Percentiles rank a stretch among this genome's conserved stretches.
Evolutionary conservation across 352 stramenopile genomes (phyloP).

Genomic region (Pythium myriotylum): DNA sequence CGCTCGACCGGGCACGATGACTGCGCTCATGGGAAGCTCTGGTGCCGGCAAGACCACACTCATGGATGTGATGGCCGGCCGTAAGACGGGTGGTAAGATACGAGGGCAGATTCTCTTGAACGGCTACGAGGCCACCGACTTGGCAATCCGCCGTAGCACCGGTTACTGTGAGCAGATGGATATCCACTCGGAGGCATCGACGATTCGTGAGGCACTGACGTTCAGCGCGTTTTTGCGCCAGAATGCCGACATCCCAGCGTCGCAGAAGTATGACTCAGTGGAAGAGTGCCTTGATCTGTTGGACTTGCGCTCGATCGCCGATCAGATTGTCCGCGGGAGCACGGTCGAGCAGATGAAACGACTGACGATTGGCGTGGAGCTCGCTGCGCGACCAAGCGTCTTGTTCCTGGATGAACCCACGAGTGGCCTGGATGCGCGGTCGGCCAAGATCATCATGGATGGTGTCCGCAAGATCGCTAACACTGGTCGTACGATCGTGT

Average conservation of each 20-base stretch:
- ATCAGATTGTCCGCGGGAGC: constrained; percentile 35
- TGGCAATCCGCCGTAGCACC: constrained; percentile 39
- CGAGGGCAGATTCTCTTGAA: constrained; percentile 88
- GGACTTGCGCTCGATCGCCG: constrained; percentile 30
- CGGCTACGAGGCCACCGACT: constrained; percentile 69
- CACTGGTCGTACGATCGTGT: constrained; percentile 23
- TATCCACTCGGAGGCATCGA: neutral
- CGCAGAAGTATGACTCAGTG: constrained; percentile 39
- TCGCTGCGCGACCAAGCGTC: constrained; percentile 75
- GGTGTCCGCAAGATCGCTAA: constrained; percentile 74
- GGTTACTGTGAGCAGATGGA: constrained; percentile 46
- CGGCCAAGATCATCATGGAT: constrained; percentile 74
- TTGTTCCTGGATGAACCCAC: constrained; percentile 80
- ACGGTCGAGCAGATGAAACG: constrained; percentile 49
- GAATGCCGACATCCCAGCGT: constrained; percentile 25
- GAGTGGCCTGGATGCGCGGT: constrained; percentile 75
- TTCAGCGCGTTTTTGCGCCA: constrained; percentile 4
- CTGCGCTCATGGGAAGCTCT: constrained; percentile 64
- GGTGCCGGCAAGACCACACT: constrained; percentile 93
- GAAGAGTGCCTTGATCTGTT: constrained; percentile 37
- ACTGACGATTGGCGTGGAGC: constrained; percentile 47
- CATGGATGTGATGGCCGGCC: constrained; percentile 92
- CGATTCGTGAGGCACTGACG: neutral
- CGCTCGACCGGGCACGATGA: constrained; percentile 50
- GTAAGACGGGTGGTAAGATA: constrained; percentile 89